Conservation (phyloP, 768 basidiomycete genomes). For the Kwoniella sp. region DNA sequence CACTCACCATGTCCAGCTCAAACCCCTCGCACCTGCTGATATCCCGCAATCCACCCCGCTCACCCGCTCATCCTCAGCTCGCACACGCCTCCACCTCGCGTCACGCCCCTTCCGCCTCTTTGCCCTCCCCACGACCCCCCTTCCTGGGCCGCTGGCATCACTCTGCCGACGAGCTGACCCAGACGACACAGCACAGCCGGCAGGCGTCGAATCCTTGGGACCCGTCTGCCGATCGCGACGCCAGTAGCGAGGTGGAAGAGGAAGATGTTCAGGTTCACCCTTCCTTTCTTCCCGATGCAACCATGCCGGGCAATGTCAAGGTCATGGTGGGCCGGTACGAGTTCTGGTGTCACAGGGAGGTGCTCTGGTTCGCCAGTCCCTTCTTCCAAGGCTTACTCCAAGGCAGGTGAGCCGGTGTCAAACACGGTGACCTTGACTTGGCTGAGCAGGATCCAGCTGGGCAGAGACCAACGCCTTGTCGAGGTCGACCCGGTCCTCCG, state of each 20-base stretch:
- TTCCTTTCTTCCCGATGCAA: slow-evolving; percentile 65
- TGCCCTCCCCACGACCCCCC: background rate
- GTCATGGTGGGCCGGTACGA: slow-evolving; percentile 82
- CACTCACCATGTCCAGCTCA: slow-evolving; percentile 12
- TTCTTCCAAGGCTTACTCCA: slow-evolving; percentile 89
- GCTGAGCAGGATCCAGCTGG: slow-evolving; percentile 57
- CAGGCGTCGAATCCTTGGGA: too few species aligned
- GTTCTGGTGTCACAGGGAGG: slow-evolving; percentile 91
- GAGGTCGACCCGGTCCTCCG: slow-evolving; percentile 59
- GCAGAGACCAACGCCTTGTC: slow-evolving; percentile 75
- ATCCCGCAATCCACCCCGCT: slow-evolving; percentile 38
- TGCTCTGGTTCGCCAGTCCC: slow-evolving; percentile 86
- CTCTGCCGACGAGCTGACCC: slow-evolving; percentile 4
- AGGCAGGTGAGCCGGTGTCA: slow-evolving; percentile 53
- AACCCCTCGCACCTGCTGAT: slow-evolving; percentile 45
- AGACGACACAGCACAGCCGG: background rate
- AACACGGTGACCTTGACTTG: background rate
- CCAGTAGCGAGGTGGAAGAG: slow-evolving; percentile 23
- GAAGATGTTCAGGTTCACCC: slow-evolving; percentile 63
- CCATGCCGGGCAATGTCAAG: slow-evolving; percentile 81
- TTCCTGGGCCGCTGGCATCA: slow-evolving; percentile 6
- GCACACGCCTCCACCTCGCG: slow-evolving; percentile 32
- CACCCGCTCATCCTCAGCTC: slow-evolving; percentile 44
- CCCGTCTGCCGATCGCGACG: too few species aligned
- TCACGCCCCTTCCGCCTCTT: slow-evolving; percentile 13